phyloP scores from a whole-genome alignment of 2,329 filamentous ascomycete genomes.

The Neofusicoccum umdonicola region DNA sequence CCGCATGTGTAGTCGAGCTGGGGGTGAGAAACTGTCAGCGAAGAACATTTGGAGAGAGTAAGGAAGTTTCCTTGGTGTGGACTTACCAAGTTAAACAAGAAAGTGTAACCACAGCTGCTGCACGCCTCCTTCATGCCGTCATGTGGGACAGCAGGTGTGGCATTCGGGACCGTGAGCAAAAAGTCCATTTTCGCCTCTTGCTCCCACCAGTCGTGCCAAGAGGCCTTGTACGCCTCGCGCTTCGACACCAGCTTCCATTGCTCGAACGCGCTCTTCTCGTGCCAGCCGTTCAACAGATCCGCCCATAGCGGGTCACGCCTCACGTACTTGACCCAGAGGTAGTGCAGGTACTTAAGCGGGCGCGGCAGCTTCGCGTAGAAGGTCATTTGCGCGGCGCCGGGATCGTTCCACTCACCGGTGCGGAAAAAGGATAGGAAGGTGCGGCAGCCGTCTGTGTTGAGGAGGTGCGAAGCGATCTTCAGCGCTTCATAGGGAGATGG shows the following conservation, averaged over 20 bases:
- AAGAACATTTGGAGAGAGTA: not conserved
- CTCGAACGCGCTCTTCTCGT: conserved; percentile 69
- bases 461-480: conserved; percentile 71
- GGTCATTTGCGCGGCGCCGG: conserved; percentile 71
- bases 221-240: conserved; percentile 73
- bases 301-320: conserved; percentile 75
- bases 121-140: conserved; percentile 82
- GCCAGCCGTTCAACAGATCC: conserved; percentile 69
- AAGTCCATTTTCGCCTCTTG: conserved; percentile 66
- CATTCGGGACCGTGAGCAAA: conserved; percentile 80
- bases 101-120: conserved; percentile 87
- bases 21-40: conserved; percentile 11
- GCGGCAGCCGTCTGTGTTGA: conserved; percentile 79
- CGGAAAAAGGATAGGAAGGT: conserved; percentile 77
- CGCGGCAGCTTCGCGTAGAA: conserved; percentile 71
- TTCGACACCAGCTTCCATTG: conserved; percentile 78
- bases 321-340: conserved; percentile 84
- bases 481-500: conserved; percentile 68
- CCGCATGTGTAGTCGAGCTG: conserved; percentile 83
- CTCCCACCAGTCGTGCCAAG: conserved; percentile 86
- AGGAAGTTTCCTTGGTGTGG: not conserved
- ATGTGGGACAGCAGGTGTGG: conserved; percentile 84
- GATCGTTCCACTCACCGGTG: conserved; percentile 74
- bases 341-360: conserved; percentile 79
- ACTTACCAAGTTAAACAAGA: conserved; percentile 81